Evolutionary conservation across 78 protist species (phyloP), one percentile per base, ranked within the genome.

Genomic region (Tieghemostelium lacteum): DNA sequence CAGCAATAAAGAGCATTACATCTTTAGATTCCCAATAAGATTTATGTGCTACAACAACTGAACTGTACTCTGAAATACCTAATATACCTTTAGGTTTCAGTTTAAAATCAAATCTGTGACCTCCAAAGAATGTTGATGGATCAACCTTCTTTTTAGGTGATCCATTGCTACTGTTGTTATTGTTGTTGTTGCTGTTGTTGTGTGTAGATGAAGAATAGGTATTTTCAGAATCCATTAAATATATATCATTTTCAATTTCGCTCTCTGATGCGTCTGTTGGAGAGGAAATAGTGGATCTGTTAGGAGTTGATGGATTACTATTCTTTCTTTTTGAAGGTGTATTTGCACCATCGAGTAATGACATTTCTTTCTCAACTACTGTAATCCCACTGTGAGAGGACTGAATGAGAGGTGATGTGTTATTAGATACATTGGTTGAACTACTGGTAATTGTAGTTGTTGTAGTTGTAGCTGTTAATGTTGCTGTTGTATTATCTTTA

Each of bases 101-200:
- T 67, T 80, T 80, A 33, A 33, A 80, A 67, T 80, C 88, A 60
- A 66, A 80, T 80, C 88, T 64, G 55, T 67, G 45, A 39, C 88
- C 88, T 8, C 77, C 75, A 80, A 64, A 80, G 20, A 65, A 66
- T 26, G 28, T 4, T n/a, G 6, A 5, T 10, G 8, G 36, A 28
- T 61, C 36, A 7, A n/a, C n/a, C 34, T 73, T 54, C 22, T n/a
- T 37, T 17, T 73, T 52, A 22, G 24, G 45, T 20, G 10, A 3
- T 33, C 36, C 17, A 37, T 40, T 39, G n/a, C 10, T 66, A 22
- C 0, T n/a, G 40, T 66, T 33, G 24, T 66, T 66, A 22, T 66
- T 66, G 12, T 14, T 39, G 28, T 40, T 40, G 26, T 67, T 36
- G 14, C 19, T 33, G 39, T 16, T 22, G 39, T 65, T 22, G 40